Evolutionary conservation across 768 basidiomycete genomes (phyloP).

Genomic region (Tremella mesenterica): DNA sequence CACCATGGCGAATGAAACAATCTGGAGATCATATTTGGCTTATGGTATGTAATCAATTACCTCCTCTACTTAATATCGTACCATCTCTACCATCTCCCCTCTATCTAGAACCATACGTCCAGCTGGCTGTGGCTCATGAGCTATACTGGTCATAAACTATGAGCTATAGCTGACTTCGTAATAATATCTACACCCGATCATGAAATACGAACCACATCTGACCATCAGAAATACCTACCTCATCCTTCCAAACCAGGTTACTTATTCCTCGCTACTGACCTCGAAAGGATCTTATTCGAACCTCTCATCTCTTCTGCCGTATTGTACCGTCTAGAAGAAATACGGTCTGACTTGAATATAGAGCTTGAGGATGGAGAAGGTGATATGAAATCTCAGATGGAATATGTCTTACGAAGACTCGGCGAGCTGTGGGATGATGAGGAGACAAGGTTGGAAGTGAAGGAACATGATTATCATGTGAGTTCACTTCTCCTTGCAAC

Average conservation of each 20-base stretch:
- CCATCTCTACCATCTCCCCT: neutral
- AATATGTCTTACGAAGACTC: constrained; percentile 11
- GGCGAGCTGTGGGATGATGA: constrained; percentile 10
- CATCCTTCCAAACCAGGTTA: constrained; percentile 23
- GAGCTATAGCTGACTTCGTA: too few species aligned
- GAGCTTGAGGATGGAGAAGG: constrained; percentile 6
- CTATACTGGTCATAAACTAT: too few species aligned
- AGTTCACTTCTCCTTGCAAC: neutral
- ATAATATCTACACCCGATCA: too few species aligned
- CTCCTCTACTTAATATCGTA: neutral
- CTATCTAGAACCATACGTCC: too few species aligned
- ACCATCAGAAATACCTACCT: constrained; percentile 16
- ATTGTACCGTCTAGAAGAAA: constrained; percentile 5
- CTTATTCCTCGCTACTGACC: constrained; percentile 23
- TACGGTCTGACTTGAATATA: neutral
- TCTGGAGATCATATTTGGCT: constrained; percentile 3
- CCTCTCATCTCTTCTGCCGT: constrained; percentile 11
- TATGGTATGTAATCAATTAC: constrained; percentile 3
- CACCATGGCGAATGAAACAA: constrained; percentile 20
- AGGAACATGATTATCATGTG: constrained; percentile 22
- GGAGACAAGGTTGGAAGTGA: constrained; percentile 15
- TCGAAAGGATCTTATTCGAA: constrained; percentile 13
- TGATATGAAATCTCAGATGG: constrained; percentile 13
- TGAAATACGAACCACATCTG: too few species aligned
- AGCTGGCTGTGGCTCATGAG: too few species aligned